Conservation (phyloP, 495 filamentous ascomycete genomes). For the Lophium mytilinum region DNA sequence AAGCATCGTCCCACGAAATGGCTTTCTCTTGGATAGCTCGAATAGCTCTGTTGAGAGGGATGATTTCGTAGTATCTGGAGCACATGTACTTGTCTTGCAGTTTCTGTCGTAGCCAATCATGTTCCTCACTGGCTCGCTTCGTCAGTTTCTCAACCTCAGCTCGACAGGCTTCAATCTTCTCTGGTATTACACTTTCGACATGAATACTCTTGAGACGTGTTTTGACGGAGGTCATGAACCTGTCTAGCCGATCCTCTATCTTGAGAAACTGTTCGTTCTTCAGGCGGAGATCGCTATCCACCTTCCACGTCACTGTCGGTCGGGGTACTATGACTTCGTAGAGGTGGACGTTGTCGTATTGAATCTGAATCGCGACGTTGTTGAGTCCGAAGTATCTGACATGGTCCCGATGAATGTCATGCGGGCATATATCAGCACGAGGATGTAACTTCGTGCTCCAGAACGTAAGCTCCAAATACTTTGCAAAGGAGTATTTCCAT, state of each 20-base stretch:
- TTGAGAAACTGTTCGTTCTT: conserved; percentile 85
- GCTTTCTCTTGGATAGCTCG: conserved; percentile 87
- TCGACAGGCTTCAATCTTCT: conserved; percentile 72
- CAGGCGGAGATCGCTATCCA: conserved; percentile 80
- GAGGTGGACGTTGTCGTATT: conserved; percentile 84
- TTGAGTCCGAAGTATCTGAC: conserved; percentile 86
- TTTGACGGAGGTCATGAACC: conserved; percentile 81
- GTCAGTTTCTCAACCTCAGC: conserved; percentile 68
- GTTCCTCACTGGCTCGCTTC: conserved; percentile 73
- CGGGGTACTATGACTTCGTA: conserved; percentile 95
- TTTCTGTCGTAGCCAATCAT: conserved; percentile 58
- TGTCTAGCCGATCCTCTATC: conserved; percentile 68
- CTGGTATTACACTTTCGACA: conserved; percentile 78
- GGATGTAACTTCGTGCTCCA: conserved; percentile 82
- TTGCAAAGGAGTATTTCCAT: conserved; percentile 98
- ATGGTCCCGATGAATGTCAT: conserved; percentile 88
- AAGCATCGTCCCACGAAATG: conserved; percentile 84
- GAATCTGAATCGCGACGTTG: conserved; percentile 75
- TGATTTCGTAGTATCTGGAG: conserved; percentile 92
- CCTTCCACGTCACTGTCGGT: conserved; percentile 89
- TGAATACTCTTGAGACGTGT: conserved; percentile 78
- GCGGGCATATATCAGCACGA: conserved; percentile 75
- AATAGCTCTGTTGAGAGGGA: conserved; percentile 81
- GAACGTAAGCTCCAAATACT: conserved; percentile 93
- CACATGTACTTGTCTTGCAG: conserved; percentile 85